Percentiles rank a stretch among this genome's conserved stretches.
Conservation (phyloP, 768 basidiomycete genomes). For the Strobilomyces dryophilus region DNA sequence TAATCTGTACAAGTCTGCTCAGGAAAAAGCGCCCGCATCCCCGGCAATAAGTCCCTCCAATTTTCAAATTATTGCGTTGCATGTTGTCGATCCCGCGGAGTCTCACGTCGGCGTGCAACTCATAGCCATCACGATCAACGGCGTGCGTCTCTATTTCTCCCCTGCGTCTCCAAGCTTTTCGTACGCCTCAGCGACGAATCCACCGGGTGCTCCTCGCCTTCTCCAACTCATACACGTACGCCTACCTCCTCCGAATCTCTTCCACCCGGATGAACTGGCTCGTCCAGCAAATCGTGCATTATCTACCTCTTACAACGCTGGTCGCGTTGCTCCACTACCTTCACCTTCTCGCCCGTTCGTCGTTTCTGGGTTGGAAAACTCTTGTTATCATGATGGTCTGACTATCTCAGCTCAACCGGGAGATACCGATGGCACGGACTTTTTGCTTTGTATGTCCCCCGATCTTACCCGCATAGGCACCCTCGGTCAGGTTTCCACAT, state of each 20-base stretch:
- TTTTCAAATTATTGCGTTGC: constrained; percentile 68
- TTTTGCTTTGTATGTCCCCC: constrained; percentile 68
- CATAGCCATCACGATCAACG: constrained; percentile 77
- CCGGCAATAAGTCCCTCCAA: constrained; percentile 65
- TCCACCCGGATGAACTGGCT: constrained; percentile 70
- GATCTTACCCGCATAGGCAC: constrained; percentile 71
- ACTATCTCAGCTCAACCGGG: constrained; percentile 69
- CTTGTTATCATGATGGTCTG: constrained; percentile 65
- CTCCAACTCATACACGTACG: constrained; percentile 77
- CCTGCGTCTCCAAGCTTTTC: constrained; percentile 48
- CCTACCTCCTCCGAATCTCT: constrained; percentile 68
- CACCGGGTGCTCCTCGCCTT: constrained; percentile 30
- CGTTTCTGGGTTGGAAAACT: constrained; percentile 53
- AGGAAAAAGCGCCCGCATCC: constrained; percentile 77
- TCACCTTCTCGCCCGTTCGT: constrained; percentile 54
- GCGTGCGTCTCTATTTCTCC: constrained; percentile 81
- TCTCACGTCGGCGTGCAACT: constrained; percentile 71
- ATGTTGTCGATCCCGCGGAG: constrained; percentile 63
- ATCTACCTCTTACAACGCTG: constrained; percentile 40
- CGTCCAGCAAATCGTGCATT: constrained; percentile 45
- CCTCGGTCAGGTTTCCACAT: constrained; percentile 59
- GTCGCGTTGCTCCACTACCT: constrained; percentile 41
- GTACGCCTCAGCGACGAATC: constrained; percentile 35
- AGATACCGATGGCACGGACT: constrained; percentile 70
- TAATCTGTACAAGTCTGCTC: constrained; percentile 69